Base-by-base conservation (phyloP, 2,329 filamentous ascomycete genomes). In the Fusarium nygamai region DNA sequence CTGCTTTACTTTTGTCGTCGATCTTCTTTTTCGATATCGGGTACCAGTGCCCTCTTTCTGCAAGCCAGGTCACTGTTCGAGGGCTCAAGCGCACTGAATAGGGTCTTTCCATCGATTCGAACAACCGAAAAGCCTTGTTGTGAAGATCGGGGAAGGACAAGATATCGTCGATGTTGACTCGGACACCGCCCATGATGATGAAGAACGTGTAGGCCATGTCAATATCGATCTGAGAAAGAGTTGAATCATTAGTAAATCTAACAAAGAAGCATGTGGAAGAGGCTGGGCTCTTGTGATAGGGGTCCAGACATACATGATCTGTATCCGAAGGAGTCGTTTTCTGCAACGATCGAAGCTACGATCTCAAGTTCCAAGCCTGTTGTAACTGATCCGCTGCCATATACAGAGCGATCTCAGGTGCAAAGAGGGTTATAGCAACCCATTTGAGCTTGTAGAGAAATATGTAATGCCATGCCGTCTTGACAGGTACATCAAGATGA, bases 1-100 rank as follows among this genome's bases (percentile, higher is more conserved):
- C 78, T 4, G 79, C 80, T 62, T 85, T 85, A 71, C 81, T 84
- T 33, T 81, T 81, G 46, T 85, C 82, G 50, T 73, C 60, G 9
- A 84, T 81, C 17, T 78, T 50, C 3, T 64, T 60, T 17, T 64
- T 38, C 0, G 61, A 48, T 20, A 76, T 46, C 1, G n/a, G 33
- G 39, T 5, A 74, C 66, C 76, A 69, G 12, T 60, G 38, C 1
- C 64, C 47, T 22, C 71, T 54, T 16, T 70, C 64, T 1, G 71
- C 61, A 19, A 75, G 60, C 20, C 59, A 65, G 9, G 68, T 31
- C 0, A 74, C 53, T 0, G 48, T 61, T 27, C 69, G 41, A 20
- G 73, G 54, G 4, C 31, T 72, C 44, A 57, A 9, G 6, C 48
- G 44, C 1, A 57, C 59, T 5, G 74, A 69, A 9, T 73, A 61